Percentiles rank a stretch among this genome's conserved stretches.
Evolutionary conservation across 345 rosid species (phyloP).

Genomic region (Ricinus communis): DNA sequence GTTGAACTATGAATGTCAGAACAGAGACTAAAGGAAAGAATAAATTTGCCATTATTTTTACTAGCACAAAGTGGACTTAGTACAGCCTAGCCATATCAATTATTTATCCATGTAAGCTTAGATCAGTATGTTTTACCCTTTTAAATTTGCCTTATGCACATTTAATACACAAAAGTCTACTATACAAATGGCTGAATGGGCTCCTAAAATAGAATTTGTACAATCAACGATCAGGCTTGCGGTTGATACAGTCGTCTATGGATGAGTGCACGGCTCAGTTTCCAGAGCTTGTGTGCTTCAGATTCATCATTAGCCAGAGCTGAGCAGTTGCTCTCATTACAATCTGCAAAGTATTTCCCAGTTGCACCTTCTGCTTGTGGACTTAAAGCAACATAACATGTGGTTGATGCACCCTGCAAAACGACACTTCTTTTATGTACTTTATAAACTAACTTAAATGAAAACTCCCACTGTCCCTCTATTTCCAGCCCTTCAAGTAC

Average conservation of each 20-base stretch:
- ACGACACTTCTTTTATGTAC: no score
- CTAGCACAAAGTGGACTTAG: no score
- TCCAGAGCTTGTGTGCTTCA: constrained; percentile 61
- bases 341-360: constrained; percentile 87
- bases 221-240: background rate
- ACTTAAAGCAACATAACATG: constrained; percentile 86
- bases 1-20: no score
- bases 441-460: background rate
- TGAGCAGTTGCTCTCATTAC: constrained; percentile 75
- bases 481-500: background rate
- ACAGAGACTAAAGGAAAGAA: no score
- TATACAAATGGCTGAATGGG: constrained; percentile 1
- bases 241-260: constrained; percentile 37
- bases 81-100: background rate
- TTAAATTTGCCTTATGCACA: background rate
- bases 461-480: background rate
- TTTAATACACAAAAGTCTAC: background rate
- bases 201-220: constrained; percentile 10
- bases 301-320: constrained; percentile 67
- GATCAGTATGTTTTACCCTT: no score
- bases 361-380: constrained; percentile 51
- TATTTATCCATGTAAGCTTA: no score
- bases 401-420: constrained; percentile 88
- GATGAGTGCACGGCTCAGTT: constrained; percentile 51
- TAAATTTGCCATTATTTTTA: no score